A percentile compares a stretch with the other conserved stretches of the same genome.
Conservation (phyloP, 2,329 filamentous ascomycete genomes). For the Aspergillus uvarum region DNA sequence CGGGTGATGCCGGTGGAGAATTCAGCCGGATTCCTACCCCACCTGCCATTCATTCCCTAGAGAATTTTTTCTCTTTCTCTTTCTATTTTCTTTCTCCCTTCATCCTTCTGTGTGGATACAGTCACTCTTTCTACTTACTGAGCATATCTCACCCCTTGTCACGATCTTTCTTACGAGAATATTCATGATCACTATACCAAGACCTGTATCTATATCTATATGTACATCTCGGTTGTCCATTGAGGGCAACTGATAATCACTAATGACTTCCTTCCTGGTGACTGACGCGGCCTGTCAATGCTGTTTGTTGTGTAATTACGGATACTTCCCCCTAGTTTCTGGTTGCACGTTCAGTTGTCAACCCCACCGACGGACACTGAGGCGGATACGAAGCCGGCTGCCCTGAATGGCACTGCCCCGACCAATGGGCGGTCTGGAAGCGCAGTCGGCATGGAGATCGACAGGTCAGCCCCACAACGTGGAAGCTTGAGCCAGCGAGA, state of each 20-base stretch:
- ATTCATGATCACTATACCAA: background rate
- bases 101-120: background rate
- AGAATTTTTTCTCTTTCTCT: background rate
- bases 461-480: background rate
- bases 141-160: background rate
- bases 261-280: background rate
- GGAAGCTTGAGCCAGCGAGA: background rate
- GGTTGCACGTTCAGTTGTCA: background rate
- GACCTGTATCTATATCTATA: background rate
- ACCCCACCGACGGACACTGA: background rate
- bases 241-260: background rate
- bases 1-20: conserved; percentile 6
- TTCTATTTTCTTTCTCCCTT: background rate
- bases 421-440: background rate
- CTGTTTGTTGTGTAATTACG: too few relatives aligned
- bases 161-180: background rate
- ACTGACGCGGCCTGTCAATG: too few relatives aligned
- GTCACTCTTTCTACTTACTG: background rate
- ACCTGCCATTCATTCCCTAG: background rate
- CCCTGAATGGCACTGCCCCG: background rate
- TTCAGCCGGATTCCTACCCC: background rate
- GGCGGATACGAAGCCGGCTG: background rate
- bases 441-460: background rate
- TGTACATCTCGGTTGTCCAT: background rate
- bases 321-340: background rate